A percentile compares a stretch with the other conserved stretches of the same genome.
These are phyloP conservation scores for Phytophthora foliorum DNA, from an alignment of 352 stramenopile species.

Conservation along the genomic window DNA sequence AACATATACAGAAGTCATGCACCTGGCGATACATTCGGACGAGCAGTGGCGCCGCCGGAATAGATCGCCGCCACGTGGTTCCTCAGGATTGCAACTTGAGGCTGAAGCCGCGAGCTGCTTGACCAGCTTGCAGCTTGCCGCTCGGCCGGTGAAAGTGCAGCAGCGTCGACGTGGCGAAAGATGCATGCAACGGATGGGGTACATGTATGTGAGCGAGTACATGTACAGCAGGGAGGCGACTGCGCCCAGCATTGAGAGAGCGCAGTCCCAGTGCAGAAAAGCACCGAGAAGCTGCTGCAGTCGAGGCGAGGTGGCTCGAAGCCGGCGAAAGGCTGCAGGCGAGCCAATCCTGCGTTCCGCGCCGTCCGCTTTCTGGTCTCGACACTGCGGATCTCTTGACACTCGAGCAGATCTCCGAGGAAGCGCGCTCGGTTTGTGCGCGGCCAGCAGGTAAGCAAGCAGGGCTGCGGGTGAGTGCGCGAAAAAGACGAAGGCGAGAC, in stretches of 20 bases:
- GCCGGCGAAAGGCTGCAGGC: conserved; percentile 2
- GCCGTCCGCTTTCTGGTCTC: conserved; percentile 27
- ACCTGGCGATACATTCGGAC: conserved; percentile 7
- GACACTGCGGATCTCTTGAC: conserved; percentile 23
- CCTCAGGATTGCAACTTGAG: conserved; percentile 8
- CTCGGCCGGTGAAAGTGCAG: conserved; percentile 12
- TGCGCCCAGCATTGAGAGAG: conserved; percentile 8
- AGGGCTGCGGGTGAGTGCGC: conserved; percentile 11
- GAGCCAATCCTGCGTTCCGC: conserved; percentile 15
- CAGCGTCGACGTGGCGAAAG: conserved; percentile 40
- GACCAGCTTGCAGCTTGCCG: conserved; percentile 3
- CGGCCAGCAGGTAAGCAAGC: conserved; percentile 16
- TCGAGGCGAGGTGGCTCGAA: conserved; percentile 6
- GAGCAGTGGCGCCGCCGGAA: conserved; percentile 14
- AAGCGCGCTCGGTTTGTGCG: conserved; percentile 17
- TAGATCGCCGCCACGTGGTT: conserved; percentile 19
- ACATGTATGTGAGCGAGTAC: neutral
- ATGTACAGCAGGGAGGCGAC: too few relatives aligned
- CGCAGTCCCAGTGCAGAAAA: conserved; percentile 21
- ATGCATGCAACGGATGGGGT: conserved; percentile 27
- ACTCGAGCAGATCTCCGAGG: conserved; percentile 23
- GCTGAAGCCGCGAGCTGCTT: conserved; percentile 1
- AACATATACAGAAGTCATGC: neutral
- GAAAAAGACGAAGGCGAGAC: conserved; percentile 20
- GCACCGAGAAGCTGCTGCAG: conserved; percentile 16